Base-by-base conservation (phyloP, 768 basidiomycete genomes). In the Kwoniella shandongensis region DNA sequence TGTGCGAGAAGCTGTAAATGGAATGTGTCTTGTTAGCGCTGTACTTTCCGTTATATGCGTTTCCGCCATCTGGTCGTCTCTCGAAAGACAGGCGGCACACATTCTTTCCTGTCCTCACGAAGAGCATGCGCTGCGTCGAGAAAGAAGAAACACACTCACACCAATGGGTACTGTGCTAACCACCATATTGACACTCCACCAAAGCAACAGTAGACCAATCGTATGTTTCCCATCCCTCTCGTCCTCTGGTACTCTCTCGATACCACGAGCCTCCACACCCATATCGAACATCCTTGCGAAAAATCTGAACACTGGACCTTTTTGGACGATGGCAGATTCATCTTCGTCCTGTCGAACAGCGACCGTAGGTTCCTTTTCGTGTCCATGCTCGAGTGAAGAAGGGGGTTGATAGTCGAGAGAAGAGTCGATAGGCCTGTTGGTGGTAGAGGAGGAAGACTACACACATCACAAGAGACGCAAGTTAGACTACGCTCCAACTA, bases 251-350 rank as follows among this genome's bases (percentile, higher is more conserved):
- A 83, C 80, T 12, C 83, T 80, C 59, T 83, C 83, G 5, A 84
- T 80, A 18, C 83, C 83, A 68, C 81, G 74, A 4, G 81, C 82
- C 67, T 84, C 83, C 18, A 83, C 80, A 44, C 82, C 82, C 50
- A 73, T 79, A 15, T 76, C 71, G 65, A 83, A 82, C 12, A 82
- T 71, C 63, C 67, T 79, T 41, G 71, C 65, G 22, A 81, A 66
- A 27, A 38, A 52, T 10, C 61, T 50, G 35, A 54, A 63, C 15
- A 63, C 44, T 7, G 54, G 57, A 25, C 51, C 48, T 32, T 44
- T 27, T 12, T 48, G 13, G 2, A 49, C 44, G n/a, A 58, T 27
- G 13, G 51, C 44, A 25, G 50, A 46, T 30, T 51, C 55, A 11
- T 30, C 32, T 48, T 32, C 32, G 32, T 32, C 32, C 13, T 6